Evolutionary conservation across 352 stramenopile species (phyloP).

Genomic region (Phytophthora pseudosyringae): DNA sequence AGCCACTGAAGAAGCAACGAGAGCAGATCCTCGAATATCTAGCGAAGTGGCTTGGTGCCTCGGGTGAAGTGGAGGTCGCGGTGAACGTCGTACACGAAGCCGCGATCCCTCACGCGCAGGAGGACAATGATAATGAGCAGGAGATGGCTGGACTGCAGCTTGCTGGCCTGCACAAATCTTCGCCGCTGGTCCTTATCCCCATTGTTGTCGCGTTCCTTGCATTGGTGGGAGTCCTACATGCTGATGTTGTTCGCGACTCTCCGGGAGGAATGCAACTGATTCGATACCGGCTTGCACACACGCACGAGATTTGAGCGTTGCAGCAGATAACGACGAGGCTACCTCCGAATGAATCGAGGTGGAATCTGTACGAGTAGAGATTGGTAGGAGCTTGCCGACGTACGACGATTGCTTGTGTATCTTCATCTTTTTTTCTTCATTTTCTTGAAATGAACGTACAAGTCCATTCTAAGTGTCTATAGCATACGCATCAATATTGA

Average conservation of each 20-base stretch:
- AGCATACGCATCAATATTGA: constrained; percentile 32
- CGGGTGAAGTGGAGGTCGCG: constrained; percentile 10
- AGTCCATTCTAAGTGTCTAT: constrained; percentile 35
- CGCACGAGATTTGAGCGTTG: constrained; percentile 31
- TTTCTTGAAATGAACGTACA: constrained; percentile 23
- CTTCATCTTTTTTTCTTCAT: constrained; percentile 14
- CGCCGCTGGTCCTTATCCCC: constrained; percentile 73
- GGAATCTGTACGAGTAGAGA: constrained; percentile 13
- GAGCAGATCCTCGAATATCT: constrained; percentile 70
- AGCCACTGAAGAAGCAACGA: constrained; percentile 72
- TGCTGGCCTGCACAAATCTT: constrained; percentile 47
- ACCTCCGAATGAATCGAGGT: neutral
- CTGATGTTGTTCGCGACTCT: constrained; percentile 60
- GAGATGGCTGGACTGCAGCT: constrained; percentile 30
- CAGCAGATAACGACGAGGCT: constrained; percentile 16
- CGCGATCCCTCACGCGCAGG: constrained; percentile 7
- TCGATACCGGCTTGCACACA: constrained; percentile 51
- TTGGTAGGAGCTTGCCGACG: constrained; percentile 7
- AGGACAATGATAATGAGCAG: constrained; percentile 32
- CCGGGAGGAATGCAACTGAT: constrained; percentile 35
- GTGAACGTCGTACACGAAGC: constrained; percentile 24
- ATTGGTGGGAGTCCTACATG: constrained; percentile 59
- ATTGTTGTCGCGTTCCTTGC: constrained; percentile 63
- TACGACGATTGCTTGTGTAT: constrained; percentile 20
- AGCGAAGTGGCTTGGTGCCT: constrained; percentile 58